Base-by-base conservation (phyloP, 352 stramenopile genomes). In the Phytophthora quininea region DNA sequence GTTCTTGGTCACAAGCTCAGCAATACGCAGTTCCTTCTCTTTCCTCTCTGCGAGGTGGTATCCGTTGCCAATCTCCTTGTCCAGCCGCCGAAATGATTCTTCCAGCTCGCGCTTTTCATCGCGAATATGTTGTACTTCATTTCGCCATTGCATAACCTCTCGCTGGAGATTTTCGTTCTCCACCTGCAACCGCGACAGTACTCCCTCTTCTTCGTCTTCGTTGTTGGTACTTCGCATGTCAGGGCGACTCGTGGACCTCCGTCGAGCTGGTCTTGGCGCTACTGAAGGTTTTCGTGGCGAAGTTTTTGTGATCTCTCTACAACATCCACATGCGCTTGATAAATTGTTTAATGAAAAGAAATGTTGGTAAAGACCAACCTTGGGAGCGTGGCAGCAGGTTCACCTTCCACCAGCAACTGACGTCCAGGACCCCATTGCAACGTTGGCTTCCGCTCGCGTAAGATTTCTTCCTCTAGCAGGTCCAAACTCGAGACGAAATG, bases 11-110 rank as follows among this genome's bases (percentile, higher is more conserved):
- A 87, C 43, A 24, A 90, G 62, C 50, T 90, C 82, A 1, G 73
- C 69, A 58, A 90, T 90, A 42, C 74, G 74, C 35, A 88, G 54
- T 38, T 90, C 82, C 31, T 90, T 90, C 54, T 90, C 77, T 49
- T 85, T 86, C 12, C 81, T 71, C 66, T 90, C 81, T 4, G 55
- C 53, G 32, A 90, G 73, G 33, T 84, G 82, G 49, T 86, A 90
- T 0, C 79, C 81, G 35, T 63, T 86, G 27, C 53, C 68, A 45
- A 87, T 80, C 51, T 90, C 82, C 35, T 79, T 64, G 30, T 90
- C 77, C 30, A 90, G 58, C 4, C 82, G 69, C 29, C 69, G 75
- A 42, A 90, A 90, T 4, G 82, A 79, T 15, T 62, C 67, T 52
- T 80, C 79, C 51, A 80, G 62, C 55, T 68, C 82, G 14, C 35